Evolutionary conservation across 1,284 basidiomycete species (phyloP).

Genomic region (Rhizopogon hawkerae): DNA sequence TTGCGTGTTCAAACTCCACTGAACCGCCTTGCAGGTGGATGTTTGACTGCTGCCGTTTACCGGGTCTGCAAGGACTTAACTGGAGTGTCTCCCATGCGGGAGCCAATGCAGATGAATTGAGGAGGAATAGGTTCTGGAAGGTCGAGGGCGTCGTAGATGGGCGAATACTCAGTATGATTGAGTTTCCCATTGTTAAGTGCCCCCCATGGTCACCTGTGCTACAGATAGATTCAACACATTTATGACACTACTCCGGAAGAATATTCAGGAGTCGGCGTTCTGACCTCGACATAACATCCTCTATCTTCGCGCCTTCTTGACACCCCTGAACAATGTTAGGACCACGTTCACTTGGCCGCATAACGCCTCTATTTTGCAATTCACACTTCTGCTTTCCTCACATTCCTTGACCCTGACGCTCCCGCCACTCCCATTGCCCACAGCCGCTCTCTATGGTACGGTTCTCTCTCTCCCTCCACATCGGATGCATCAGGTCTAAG

Average conservation of each 20-base stretch:
- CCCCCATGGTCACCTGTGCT: neutral
- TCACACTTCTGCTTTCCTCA: conserved; percentile 74
- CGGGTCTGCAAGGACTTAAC: conserved; percentile 62
- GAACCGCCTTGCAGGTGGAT: conserved; percentile 56
- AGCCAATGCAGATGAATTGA: conserved; percentile 51
- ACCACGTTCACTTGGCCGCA: conserved; percentile 53
- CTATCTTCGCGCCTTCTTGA: neutral
- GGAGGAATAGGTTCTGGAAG: conserved; percentile 74
- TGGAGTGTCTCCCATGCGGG: conserved; percentile 68
- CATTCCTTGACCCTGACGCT: conserved; percentile 66
- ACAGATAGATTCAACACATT: conserved; percentile 68
- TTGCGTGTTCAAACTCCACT: neutral
- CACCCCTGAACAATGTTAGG: conserved; percentile 30
- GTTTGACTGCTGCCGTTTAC: conserved; percentile 86
- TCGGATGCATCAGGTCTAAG: conserved; percentile 40
- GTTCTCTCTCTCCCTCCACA: conserved; percentile 19
- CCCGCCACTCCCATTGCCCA: conserved; percentile 49
- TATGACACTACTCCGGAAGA: conserved; percentile 53
- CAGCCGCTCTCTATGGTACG: conserved; percentile 69
- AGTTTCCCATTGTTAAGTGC: conserved; percentile 25
- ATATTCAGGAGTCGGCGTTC: conserved; percentile 66
- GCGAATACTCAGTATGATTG: conserved; percentile 56
- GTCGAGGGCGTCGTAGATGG: conserved; percentile 51
- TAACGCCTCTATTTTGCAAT: conserved; percentile 67
- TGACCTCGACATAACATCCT: conserved; percentile 57